Conservation (phyloP, 2,329 filamentous ascomycete species). For the Fusarium pseudoanthophilum region DNA sequence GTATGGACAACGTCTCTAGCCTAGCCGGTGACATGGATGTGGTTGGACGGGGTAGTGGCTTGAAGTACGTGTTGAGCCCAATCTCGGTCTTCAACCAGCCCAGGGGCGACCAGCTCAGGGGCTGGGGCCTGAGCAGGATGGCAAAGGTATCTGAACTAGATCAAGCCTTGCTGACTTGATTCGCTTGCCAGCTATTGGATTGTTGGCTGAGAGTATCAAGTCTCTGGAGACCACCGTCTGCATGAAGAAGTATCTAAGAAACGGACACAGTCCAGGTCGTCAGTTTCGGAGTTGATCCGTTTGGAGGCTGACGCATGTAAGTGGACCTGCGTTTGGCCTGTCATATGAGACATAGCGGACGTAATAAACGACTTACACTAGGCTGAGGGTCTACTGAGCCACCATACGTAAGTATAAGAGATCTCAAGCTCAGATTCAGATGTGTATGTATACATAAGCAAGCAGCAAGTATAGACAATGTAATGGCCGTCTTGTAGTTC, state of each 20-base stretch:
- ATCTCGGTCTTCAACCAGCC: background rate
- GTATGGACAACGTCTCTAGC: background rate
- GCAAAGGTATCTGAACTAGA: background rate
- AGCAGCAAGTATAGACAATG: background rate
- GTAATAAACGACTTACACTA: background rate
- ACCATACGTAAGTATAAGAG: background rate
- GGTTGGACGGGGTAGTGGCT: background rate
- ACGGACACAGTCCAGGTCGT: background rate
- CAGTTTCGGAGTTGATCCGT: background rate
- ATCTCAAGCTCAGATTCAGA: background rate
- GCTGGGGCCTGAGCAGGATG: background rate
- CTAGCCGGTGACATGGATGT: background rate
- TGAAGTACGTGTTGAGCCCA: background rate
- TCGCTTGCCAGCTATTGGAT: background rate
- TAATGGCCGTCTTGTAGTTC: accelerated
- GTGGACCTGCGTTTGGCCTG: background rate
- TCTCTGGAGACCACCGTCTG: no score
- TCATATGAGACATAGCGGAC: background rate
- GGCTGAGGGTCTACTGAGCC: background rate
- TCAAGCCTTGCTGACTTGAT: background rate
- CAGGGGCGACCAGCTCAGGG: background rate
- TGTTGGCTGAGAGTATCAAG: background rate
- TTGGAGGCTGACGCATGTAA: background rate
- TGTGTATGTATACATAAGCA: background rate
- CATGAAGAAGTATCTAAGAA: background rate